Conservation (phyloP, 805 yeast species). For the Kockiozyma suomiensis region DNA sequence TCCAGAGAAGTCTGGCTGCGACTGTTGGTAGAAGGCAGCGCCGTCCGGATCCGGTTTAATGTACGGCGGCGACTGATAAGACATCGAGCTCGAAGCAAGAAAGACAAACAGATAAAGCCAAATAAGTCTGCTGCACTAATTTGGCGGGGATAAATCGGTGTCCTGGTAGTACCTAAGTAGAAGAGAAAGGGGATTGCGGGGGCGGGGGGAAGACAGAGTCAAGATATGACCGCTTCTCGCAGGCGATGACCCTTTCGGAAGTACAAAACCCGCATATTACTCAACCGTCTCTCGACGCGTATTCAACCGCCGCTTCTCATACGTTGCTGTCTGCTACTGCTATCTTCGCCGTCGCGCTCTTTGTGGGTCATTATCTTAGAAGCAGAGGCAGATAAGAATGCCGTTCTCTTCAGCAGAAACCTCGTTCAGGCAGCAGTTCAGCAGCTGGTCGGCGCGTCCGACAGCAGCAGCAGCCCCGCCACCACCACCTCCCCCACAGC, state of each 20-base stretch:
- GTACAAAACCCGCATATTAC: not conserved
- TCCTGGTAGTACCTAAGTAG: not conserved
- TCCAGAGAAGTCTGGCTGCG: not conserved
- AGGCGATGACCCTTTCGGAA: not conserved
- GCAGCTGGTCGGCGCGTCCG: slow-evolving; percentile 29
- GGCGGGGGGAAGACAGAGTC: not conserved
- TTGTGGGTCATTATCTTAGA: too few species aligned
- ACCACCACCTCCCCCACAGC: slow-evolving; percentile 11
- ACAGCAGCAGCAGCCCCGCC: slow-evolving; percentile 14
- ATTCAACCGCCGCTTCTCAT: too few species aligned
- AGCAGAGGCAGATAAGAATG: not conserved
- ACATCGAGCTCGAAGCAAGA: slow-evolving; percentile 17
- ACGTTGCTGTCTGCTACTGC: too few species aligned
- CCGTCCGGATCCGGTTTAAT: slow-evolving; percentile 34
- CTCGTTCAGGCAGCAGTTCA: slow-evolving; percentile 33
- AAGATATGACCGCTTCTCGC: not conserved
- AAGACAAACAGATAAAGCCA: too few species aligned
- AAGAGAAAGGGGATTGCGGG: not conserved
- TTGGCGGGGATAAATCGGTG: not conserved
- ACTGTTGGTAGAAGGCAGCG: slow-evolving; percentile 4
- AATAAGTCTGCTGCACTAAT: too few species aligned
- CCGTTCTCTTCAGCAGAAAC: slow-evolving; percentile 15
- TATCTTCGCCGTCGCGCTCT: too few species aligned
- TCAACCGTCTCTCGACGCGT: too few species aligned
- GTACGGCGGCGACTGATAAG: slow-evolving; percentile 30